phyloP scores from a whole-genome alignment of 2,329 filamentous ascomycete species.

The Hymenoscyphus repandus region DNA sequence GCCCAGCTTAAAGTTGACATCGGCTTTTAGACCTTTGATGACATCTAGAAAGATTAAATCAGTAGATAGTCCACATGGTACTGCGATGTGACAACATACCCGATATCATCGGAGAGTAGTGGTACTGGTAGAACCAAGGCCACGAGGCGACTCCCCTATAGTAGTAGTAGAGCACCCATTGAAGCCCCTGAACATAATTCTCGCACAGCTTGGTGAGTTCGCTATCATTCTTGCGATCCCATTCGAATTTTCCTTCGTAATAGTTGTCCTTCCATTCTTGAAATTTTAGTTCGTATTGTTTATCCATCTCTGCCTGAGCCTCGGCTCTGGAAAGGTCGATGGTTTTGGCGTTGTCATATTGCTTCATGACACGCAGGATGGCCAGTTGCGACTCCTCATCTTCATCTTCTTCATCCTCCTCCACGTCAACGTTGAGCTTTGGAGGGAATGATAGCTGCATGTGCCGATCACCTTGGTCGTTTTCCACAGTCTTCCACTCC shows the following conservation, averaged over 20 bases:
- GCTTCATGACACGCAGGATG: slow-evolving; percentile 76
- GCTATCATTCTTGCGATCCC: slow-evolving; percentile 73
- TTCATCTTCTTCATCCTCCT: slow-evolving; percentile 62
- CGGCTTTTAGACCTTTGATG: slow-evolving; percentile 75
- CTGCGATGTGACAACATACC: slow-evolving; percentile 39
- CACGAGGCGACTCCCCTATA: slow-evolving; percentile 95
- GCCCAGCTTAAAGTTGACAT: slow-evolving; percentile 88
- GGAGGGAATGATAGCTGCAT: slow-evolving; percentile 55
- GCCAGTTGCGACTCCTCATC: slow-evolving; percentile 83
- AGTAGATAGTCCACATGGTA: not conserved
- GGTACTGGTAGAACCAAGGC: slow-evolving; percentile 97
- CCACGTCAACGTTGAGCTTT: slow-evolving; percentile 38
- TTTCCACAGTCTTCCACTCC: slow-evolving; percentile 58
- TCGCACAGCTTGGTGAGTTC: slow-evolving; percentile 80
- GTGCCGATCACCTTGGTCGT: slow-evolving; percentile 61
- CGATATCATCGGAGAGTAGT: slow-evolving; percentile 96
- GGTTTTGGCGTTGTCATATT: slow-evolving; percentile 85
- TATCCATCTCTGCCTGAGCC: slow-evolving; percentile 70
- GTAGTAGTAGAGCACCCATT: slow-evolving; percentile 98
- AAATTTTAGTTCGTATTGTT: slow-evolving; percentile 88
- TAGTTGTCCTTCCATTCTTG: slow-evolving; percentile 91
- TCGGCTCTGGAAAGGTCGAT: slow-evolving; percentile 76
- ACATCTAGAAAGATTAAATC: slow-evolving; percentile 56
- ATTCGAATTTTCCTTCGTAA: slow-evolving; percentile 86
- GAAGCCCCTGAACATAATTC: slow-evolving; percentile 95